phyloP scores from a whole-genome alignment of 2,329 filamentous ascomycete species.

The Ophiocordyceps camponoti-saundersi region DNA sequence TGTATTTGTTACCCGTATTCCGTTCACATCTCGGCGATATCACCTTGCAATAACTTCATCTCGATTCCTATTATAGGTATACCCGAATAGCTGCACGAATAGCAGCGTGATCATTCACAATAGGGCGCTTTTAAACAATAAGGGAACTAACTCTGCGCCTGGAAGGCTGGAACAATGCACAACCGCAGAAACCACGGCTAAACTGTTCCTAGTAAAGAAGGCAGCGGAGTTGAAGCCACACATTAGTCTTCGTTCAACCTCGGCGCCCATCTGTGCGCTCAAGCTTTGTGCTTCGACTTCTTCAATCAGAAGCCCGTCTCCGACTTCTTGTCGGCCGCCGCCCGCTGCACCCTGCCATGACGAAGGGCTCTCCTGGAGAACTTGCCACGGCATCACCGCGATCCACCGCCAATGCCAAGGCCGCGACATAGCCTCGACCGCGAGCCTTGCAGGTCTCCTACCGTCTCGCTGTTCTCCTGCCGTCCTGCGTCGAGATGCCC shows the following conservation, averaged over 20 bases:
- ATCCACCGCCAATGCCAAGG: neutral
- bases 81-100: no score
- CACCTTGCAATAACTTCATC: neutral
- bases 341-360: neutral
- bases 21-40: neutral
- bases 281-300: neutral
- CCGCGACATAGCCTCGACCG: neutral
- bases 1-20: neutral
- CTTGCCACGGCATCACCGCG: neutral
- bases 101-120: no score
- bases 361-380: neutral
- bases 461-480: neutral
- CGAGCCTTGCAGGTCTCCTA: no score
- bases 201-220: neutral
- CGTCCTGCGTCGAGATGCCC: slow-evolving; percentile 2
- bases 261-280: neutral
- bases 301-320: neutral
- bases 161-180: no score
- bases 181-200: neutral
- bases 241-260: no score
- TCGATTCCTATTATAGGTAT: neutral
- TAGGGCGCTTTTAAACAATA: no score
- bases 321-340: neutral
- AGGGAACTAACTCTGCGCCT: no score
- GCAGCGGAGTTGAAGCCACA: no score